These are phyloP conservation scores for Alternaria incomplexa DNA, from an alignment of 2,329 filamentous ascomycete species.

Conservation along the genomic window DNA sequence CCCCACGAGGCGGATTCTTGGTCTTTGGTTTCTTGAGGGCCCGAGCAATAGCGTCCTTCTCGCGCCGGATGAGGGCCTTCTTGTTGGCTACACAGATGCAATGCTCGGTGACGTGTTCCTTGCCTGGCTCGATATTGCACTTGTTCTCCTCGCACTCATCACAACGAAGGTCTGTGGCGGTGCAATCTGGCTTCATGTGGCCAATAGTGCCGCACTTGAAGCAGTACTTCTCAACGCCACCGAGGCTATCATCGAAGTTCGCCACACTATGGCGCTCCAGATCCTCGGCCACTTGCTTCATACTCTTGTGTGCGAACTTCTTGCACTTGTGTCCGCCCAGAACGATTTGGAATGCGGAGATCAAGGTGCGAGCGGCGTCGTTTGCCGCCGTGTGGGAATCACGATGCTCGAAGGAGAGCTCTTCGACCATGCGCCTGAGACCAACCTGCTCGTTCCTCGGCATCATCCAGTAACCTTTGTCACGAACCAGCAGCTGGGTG, in stretches of 20 bases:
- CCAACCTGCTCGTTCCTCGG: constrained; percentile 14
- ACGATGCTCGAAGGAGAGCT: constrained; percentile 18
- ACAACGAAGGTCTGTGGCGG: constrained; percentile 4
- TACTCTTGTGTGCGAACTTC: background rate
- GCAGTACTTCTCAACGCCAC: constrained; percentile 15
- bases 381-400: constrained; percentile 32
- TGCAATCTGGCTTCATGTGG: constrained; percentile 12
- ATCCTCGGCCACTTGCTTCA: constrained; percentile 7
- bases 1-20: background rate
- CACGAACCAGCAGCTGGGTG: constrained; percentile 27
- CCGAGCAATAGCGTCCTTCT: background rate
- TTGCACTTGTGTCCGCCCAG: constrained; percentile 1
- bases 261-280: constrained; percentile 12
- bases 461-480: constrained; percentile 1
- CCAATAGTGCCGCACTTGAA: constrained; percentile 9
- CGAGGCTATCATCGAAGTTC: constrained; percentile 6
- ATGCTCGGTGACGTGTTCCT: constrained; percentile 13
- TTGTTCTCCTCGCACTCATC: constrained; percentile 5
- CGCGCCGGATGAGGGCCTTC: background rate
- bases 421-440: constrained; percentile 8
- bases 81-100: constrained; percentile 2
- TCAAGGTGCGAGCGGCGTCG: constrained; percentile 29
- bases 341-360: constrained; percentile 27
- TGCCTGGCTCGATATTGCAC: background rate
- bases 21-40: background rate